Base-by-base conservation (phyloP, 139 green algal species). In the Closterium sp. region DNA sequence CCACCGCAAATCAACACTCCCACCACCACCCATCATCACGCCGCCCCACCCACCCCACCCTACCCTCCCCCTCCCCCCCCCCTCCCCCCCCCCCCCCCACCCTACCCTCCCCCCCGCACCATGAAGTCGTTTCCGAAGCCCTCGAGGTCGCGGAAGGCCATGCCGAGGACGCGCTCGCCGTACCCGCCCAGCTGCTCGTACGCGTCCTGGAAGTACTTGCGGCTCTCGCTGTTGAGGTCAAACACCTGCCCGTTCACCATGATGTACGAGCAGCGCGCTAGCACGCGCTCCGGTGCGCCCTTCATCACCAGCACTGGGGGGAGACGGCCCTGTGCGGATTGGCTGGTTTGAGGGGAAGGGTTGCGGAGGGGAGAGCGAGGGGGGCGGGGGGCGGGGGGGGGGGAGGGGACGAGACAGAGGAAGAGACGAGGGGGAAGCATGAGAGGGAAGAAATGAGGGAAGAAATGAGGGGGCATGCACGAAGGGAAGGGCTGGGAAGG, bases 271-370 rank as follows among this genome's bases (percentile, higher is more conserved):
- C 94, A 96, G 32, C 89, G 93, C 84, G 88, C 84, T 30, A 95
- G 91, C 76, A 97, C 95, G 76, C 94, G 91, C 92, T 97, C 96
- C 33, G 96, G 95, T 84, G 94, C 94, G n/a, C 94, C 94, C 93
- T 95, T 95, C 91, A 95, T 87, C 36, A 95, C 90, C 33, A 95
- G 84, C 0, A 95, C 38, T 21, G 88, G 93, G 31, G 90, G 43
- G 2, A 88, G 84, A 21, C 81, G 81, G 16, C 81, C 81, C 28
- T 86, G 81, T 10, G 81, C 81, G 5, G 81, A 86, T 33, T 86
- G 81, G 21, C 81, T 86, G 81, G 81, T 23, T 1, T 0, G 81
- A 8, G 30, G 81, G 81, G 28, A 34, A 7, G 7, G 30, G 28
- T 19, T 10, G 8, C 1, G 76, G 76, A 33, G 28, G n/a, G n/a